A percentile compares a stretch with the other conserved stretches of the same genome.
phyloP scores from a whole-genome alignment of 2,329 filamentous ascomycete genomes.

The Clonostachys solani region DNA sequence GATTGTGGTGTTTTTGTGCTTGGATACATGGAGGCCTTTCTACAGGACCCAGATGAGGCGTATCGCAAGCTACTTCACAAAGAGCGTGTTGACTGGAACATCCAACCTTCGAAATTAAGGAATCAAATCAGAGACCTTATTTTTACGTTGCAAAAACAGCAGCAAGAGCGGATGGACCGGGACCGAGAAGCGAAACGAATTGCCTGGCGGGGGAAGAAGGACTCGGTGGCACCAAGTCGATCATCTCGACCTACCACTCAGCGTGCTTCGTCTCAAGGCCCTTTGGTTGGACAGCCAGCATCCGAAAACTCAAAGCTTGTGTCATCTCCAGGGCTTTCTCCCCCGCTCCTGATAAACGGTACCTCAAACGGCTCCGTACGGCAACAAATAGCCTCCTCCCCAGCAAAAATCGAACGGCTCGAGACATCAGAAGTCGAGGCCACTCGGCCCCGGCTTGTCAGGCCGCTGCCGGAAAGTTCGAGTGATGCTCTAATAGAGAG shows the following conservation, averaged over 20 bases:
- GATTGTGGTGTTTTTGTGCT: constrained; percentile 89
- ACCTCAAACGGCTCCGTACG: background rate
- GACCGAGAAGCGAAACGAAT: constrained; percentile 18
- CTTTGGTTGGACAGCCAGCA: background rate
- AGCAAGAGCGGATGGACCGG: constrained; percentile 36
- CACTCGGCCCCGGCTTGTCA: background rate
- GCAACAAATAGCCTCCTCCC: too few relatives aligned
- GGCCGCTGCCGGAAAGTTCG: background rate
- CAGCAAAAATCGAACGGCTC: too few relatives aligned
- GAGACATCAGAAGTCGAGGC: background rate
- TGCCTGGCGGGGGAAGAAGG: constrained; percentile 12
- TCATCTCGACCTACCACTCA: background rate
- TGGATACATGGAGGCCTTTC: constrained; percentile 79
- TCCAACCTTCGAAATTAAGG: constrained; percentile 59
- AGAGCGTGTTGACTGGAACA: constrained; percentile 43
- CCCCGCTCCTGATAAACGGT: background rate
- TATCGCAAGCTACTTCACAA: constrained; percentile 60
- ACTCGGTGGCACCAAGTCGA: background rate
- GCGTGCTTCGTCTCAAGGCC: background rate
- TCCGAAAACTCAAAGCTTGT: background rate
- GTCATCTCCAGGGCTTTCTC: background rate
- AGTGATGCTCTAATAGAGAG: background rate
- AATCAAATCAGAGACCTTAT: constrained; percentile 62
- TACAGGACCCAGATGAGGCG: constrained; percentile 69
- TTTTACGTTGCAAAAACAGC: constrained; percentile 55